Evolutionary conservation across 2,329 filamentous ascomycete species (phyloP), one percentile per base, ranked within the genome.

Genomic region (Colletotrichum spaethianum): DNA sequence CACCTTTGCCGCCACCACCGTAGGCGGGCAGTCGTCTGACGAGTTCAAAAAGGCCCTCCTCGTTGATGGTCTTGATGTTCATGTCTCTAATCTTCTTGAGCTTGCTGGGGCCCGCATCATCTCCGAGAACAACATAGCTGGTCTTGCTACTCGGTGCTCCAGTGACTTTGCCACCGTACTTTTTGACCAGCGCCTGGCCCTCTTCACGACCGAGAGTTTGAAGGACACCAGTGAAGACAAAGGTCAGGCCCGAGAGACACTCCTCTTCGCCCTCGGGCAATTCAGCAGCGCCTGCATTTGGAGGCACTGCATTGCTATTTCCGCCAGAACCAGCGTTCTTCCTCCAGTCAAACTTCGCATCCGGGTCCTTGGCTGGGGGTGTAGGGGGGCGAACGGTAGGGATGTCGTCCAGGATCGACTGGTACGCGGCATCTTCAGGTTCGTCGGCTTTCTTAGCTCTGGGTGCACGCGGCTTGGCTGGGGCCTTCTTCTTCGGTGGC

Each of bases 171-270:
- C 96, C 96, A 52, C 96, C 97, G 80, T 98, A 97, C 74, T 92
- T 91, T 81, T 99, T 99, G 68, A 98, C 94, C 23, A 99, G 86
- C 53, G 89, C 91, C 75, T 95, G 92, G 1, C 91, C 96, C 77
- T 98, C 95, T 7, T 97, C 95, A 73, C 96, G 91, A 55, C 93
- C 92, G 68, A 98, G 89, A 0, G 90, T 92, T 73, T 93, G 89
- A 48, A 98, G 86, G 31, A 98, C 88, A 31, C 96, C 96, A 0
- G 97, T 99, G 78, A 99, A 99, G 36, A 99, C 96, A 79, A 99
- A 99, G 0, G 91, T 93, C 67, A 98, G 86, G 0, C 97, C 96
- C 66, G 92, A 92, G 67, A 99, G 88, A 79, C 96, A 99, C 76
- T 98, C 97, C 14, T 96, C 94, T 63, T 92, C 91, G 9, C 96